phyloP scores from a whole-genome alignment of 768 basidiomycete species.

The Lepiota brunneoincarnata region DNA sequence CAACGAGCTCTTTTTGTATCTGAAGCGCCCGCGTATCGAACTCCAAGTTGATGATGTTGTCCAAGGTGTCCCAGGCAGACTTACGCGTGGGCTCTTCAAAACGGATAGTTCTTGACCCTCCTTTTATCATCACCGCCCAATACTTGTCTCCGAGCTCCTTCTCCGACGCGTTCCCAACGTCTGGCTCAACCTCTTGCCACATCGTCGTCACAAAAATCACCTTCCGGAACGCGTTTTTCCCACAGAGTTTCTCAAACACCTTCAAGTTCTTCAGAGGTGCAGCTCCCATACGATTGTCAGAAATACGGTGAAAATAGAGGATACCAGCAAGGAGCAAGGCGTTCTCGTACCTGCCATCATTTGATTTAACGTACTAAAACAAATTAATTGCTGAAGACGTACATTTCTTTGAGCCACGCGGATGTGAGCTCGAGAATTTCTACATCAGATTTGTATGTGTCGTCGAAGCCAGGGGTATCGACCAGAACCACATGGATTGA shows the following conservation, averaged over 20 bases:
- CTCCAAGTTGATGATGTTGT: slow-evolving; percentile 6
- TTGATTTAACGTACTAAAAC: not conserved
- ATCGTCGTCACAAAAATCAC: slow-evolving; percentile 53
- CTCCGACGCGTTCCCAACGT: slow-evolving; percentile 14
- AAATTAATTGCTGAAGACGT: not conserved
- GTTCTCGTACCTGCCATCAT: not conserved
- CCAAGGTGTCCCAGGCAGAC: slow-evolving; percentile 14
- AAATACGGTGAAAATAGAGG: slow-evolving; percentile 47
- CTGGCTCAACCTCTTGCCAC: slow-evolving; percentile 30
- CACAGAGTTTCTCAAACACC: slow-evolving; percentile 52
- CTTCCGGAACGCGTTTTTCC: slow-evolving; percentile 43
- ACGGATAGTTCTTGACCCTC: slow-evolving; percentile 7
- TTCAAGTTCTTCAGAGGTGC: slow-evolving; percentile 48
- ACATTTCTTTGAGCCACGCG: slow-evolving; percentile 23
- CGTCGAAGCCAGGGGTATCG: slow-evolving; percentile 19
- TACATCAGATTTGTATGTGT: slow-evolving; percentile 19
- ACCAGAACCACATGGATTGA: not conserved
- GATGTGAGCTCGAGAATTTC: slow-evolving; percentile 23
- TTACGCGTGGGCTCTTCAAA: slow-evolving; percentile 7
- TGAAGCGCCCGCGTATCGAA: not conserved
- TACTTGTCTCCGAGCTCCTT: slow-evolving; percentile 18
- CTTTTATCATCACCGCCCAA: slow-evolving; percentile 15
- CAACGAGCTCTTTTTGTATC: slow-evolving; percentile 10
- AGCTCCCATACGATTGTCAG: slow-evolving; percentile 47
- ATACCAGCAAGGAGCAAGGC: slow-evolving; percentile 9